phyloP scores from a whole-genome alignment of 1,284 basidiomycete species.

The Phellopilus nigrolimitatus region DNA sequence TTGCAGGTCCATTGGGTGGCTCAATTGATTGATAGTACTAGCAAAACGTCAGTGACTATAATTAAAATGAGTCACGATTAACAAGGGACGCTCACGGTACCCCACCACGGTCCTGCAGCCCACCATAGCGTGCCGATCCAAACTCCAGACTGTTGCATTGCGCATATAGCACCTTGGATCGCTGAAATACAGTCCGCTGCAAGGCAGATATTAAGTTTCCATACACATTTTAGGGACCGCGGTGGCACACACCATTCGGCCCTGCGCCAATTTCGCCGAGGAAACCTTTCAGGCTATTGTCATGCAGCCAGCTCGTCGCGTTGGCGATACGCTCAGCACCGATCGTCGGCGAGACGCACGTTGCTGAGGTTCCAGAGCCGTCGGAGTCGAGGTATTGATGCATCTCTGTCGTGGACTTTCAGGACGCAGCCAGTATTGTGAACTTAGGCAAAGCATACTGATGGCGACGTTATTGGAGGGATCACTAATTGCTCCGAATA shows the following conservation, averaged over 20 bases:
- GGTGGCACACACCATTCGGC: slow-evolving; percentile 37
- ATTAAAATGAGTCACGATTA: slow-evolving; percentile 12
- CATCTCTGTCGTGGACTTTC: slow-evolving; percentile 42
- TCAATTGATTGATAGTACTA: slow-evolving; percentile 63
- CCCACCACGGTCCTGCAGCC: slow-evolving; percentile 64
- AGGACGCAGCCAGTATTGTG: neutral
- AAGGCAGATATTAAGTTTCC: neutral
- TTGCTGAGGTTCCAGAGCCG: slow-evolving; percentile 50
- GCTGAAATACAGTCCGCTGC: slow-evolving; percentile 43
- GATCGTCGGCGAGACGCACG: slow-evolving; percentile 57
- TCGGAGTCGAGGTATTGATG: slow-evolving; percentile 68
- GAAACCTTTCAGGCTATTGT: slow-evolving; percentile 57
- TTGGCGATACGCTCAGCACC: slow-evolving; percentile 50
- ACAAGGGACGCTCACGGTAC: slow-evolving; percentile 36
- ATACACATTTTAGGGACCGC: neutral
- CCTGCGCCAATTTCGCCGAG: slow-evolving; percentile 61
- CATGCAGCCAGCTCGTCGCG: slow-evolving; percentile 55
- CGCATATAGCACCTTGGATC: slow-evolving; percentile 50
- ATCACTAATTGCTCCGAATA: slow-evolving; percentile 49
- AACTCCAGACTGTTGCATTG: slow-evolving; percentile 53
- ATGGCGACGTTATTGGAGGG: slow-evolving; percentile 60
- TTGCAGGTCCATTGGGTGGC: slow-evolving; percentile 50
- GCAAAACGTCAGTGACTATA: slow-evolving; percentile 7
- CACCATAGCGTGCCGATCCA: slow-evolving; percentile 58
- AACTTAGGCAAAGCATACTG: slow-evolving; percentile 30